Base-by-base conservation (phyloP, 1,284 basidiomycete genomes). In the Hemileia vastatrix region DNA sequence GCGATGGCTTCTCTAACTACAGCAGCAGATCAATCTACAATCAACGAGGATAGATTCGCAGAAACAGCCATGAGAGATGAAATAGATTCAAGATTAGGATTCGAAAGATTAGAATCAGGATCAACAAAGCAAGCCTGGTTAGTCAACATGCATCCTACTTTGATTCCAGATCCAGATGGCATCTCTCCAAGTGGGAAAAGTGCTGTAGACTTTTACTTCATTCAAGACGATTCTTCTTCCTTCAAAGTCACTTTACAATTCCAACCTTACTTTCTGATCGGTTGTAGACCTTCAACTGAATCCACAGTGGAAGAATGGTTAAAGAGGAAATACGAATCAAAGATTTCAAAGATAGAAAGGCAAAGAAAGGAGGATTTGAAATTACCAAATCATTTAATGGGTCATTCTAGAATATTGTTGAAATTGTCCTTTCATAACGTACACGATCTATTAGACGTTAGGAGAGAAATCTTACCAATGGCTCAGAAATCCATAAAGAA, bases 181-280 rank as follows among this genome's bases (percentile, higher is more conserved):
- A 4, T 71, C 72, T 11, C 8, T 47, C 65, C 72, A 9, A 67
- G 66, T 6, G 73, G 73, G 21, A 70, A 68, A 45, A 68, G 66
- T 24, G 73, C 71, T 47, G 74, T 76, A 48, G 74, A 76, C 51
- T 76, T 73, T 47, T 76, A 76, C 67, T 76, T 76, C 52, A 73
- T 76, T 58, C 64, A 76, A 48, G 74, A 76, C 63, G 72, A 72
- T 53, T 68, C 71, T 4, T 65, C 63, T 64, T 70, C 70, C 67
- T 76, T 76, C 70, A 76, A 76, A 52, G 70, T 71, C 24, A 76
- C 74, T 8, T 68, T 75, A 15, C 67, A 68, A 24, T 76, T 71
- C 49, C 67, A 67, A 61, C 74, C 74, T 15, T 76, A 76, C 64
- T 71, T 76, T 19, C 64, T 73, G 40, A 64, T 76, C 43, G 74